Evolutionary conservation across 345 rosid species (phyloP).

Genomic region (Kernera saxatilis): DNA sequence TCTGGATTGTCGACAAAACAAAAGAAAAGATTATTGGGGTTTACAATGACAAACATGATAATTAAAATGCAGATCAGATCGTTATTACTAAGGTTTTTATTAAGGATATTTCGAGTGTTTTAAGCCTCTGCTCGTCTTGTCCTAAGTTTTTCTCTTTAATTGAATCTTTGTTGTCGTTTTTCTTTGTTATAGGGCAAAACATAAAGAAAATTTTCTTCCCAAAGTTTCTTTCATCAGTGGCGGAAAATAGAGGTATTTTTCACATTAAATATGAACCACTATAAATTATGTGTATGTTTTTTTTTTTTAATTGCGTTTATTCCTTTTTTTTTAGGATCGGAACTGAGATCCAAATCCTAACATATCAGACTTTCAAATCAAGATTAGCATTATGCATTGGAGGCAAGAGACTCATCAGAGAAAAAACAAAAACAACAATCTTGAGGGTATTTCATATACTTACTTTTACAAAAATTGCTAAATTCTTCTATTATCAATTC

Average conservation of each 20-base stretch:
- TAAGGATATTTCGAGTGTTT: not conserved
- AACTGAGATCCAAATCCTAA: not conserved
- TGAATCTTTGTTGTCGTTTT: not conserved
- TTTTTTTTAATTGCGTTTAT: too few relatives aligned
- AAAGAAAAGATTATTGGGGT: not conserved
- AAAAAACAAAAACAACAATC: not conserved
- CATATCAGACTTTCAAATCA: not conserved
- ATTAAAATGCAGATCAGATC: not conserved
- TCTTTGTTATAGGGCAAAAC: too few relatives aligned
- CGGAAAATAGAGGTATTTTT: too few relatives aligned
- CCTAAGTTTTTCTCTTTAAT: not conserved
- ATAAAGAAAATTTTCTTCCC: not conserved
- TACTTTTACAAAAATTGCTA: not conserved
- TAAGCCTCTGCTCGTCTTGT: not conserved
- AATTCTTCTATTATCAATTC: not conserved
- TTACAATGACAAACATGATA: not conserved
- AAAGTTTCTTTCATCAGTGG: not conserved
- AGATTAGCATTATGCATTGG: not conserved
- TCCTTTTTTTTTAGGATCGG: not conserved
- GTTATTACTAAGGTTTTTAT: not conserved
- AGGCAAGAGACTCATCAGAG: not conserved
- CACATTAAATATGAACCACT: too few relatives aligned
- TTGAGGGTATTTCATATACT: not conserved
- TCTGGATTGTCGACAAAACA: not conserved
- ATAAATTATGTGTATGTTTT: too few relatives aligned